Conservation (phyloP, 78 protist species). For the Pigoraptor vietnamica region DNA sequence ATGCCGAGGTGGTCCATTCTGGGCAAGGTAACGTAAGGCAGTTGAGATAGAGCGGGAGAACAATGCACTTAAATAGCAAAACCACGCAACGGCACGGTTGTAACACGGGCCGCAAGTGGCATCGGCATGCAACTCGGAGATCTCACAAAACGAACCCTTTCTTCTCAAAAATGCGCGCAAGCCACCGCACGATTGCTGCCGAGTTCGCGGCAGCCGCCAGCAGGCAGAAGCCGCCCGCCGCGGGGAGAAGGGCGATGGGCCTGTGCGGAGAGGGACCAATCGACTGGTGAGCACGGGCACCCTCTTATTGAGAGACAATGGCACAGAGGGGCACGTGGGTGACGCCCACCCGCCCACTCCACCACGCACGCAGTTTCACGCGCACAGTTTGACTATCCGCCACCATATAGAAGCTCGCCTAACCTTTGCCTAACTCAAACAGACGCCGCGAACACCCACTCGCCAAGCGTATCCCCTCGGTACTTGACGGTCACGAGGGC, state of each 20-base stretch:
- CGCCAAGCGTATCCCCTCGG: not conserved
- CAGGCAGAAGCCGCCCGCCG: not conserved
- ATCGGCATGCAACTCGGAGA: too few relatives aligned
- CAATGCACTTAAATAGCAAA: too few relatives aligned
- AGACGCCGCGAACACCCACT: not conserved
- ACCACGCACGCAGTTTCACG: too few relatives aligned
- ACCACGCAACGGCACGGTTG: too few relatives aligned
- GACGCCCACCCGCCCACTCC: too few relatives aligned
- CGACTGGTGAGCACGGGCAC: too few relatives aligned
- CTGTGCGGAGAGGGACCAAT: not conserved
- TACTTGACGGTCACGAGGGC: not conserved
- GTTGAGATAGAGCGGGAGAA: not conserved
- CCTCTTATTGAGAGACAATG: too few relatives aligned
- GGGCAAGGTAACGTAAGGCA: not conserved
- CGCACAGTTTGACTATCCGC: too few relatives aligned
- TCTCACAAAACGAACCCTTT: not conserved
- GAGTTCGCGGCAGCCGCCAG: not conserved
- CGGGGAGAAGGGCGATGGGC: not conserved
- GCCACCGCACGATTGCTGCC: not conserved
- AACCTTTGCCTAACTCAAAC: too few relatives aligned
- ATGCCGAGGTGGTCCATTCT: not conserved
- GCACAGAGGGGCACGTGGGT: too few relatives aligned
- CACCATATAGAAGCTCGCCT: too few relatives aligned
- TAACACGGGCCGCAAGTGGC: too few relatives aligned
- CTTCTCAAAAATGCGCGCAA: not conserved